These are phyloP conservation scores for Colletotrichum karsti DNA, from an alignment of 2,329 filamentous ascomycete genomes.

Conservation along the genomic window DNA sequence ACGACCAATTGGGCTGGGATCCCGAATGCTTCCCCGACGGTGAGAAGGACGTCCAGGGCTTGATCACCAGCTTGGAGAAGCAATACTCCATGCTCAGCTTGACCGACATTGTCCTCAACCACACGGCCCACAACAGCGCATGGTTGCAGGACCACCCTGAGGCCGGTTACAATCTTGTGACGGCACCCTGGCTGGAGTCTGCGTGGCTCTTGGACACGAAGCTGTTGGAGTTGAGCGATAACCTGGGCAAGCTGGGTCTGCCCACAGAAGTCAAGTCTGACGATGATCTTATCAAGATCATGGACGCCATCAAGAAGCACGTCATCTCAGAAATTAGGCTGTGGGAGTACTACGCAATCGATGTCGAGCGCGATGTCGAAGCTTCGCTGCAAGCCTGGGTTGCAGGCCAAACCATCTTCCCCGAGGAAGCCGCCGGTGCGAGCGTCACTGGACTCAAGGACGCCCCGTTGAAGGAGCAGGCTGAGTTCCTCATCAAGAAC, in stretches of 20 bases:
- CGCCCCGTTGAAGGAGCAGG: constrained; percentile 57
- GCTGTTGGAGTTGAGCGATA: constrained; percentile 79
- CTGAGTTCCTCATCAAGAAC: constrained; percentile 71
- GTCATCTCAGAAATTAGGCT: constrained; percentile 81
- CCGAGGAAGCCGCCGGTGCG: constrained; percentile 51
- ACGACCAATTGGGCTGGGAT: constrained; percentile 91
- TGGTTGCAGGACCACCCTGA: constrained; percentile 97
- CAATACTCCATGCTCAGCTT: constrained; percentile 86
- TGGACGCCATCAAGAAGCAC: constrained; percentile 83
- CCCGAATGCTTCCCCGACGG: constrained; percentile 82
- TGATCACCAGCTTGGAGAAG: constrained; percentile 84
- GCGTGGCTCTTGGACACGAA: constrained; percentile 69
- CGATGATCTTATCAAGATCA: constrained; percentile 81
- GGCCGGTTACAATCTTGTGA: constrained; percentile 91
- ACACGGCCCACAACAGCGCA: constrained; percentile 93
- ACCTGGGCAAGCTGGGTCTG: constrained; percentile 75
- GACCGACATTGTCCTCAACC: constrained; percentile 97
- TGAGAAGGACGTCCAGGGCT: constrained; percentile 79
- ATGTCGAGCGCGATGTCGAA: constrained; percentile 77
- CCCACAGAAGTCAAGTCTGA: constrained; percentile 76
- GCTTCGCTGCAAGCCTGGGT: constrained; percentile 78
- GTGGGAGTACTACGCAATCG: constrained; percentile 93
- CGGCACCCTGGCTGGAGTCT: constrained; percentile 80
- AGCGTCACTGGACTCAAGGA: constrained; percentile 58
- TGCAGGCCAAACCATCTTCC: constrained; percentile 63